Evolutionary conservation across 2,329 filamentous ascomycete genomes (phyloP), one percentile per base, ranked within the genome.

Genomic region (Fusarium transvaalense): DNA sequence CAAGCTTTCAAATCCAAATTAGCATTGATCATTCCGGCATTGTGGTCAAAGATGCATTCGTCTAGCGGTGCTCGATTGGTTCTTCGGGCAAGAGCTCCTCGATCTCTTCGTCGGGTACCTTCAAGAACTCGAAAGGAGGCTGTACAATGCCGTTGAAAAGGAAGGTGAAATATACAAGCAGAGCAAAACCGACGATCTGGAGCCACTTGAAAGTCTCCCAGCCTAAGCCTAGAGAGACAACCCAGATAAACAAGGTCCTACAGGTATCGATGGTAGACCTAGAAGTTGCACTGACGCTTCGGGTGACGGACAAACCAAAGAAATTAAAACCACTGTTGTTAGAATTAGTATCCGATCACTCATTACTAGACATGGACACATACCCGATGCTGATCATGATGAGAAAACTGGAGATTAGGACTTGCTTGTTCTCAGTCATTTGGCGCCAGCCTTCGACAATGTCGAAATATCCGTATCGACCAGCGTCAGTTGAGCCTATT

Each of bases 191-290:
- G 5, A 88, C 78, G 15, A 99, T 93, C 81, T 99, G 96, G 9
- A 99, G 87, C 91, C 93, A 97, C 82, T 98, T 98, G 87, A 99
- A 98, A 0, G 89, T 90, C 82, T 99, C 96, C 96, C 96, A 99
- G 64, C 94, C 94, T 3, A 99, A 87, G 6, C 92, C 93, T 6
- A 99, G 87, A 19, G 93, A 97, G 15, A 97, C 92, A 29, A 99
- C 86, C 96, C 96, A 99, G 80, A 99, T 98, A 82, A 99, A 98
- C 2, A 99, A 87, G 0, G 96, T 99, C 39, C 95, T 90, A 84
- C 94, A 98, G 1, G 96, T 99, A 79, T 99, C 96, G 74, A 99
- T 98, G 32, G 95, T 98, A 32, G 93, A 97, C 64, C 96, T 89
- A 2, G 95, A 93, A 0, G 96, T 99, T 13, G 96, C 96, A 67